Evolutionary conservation across 1,284 basidiomycete species (phyloP).

Genomic region (Puccinia polysora): DNA sequence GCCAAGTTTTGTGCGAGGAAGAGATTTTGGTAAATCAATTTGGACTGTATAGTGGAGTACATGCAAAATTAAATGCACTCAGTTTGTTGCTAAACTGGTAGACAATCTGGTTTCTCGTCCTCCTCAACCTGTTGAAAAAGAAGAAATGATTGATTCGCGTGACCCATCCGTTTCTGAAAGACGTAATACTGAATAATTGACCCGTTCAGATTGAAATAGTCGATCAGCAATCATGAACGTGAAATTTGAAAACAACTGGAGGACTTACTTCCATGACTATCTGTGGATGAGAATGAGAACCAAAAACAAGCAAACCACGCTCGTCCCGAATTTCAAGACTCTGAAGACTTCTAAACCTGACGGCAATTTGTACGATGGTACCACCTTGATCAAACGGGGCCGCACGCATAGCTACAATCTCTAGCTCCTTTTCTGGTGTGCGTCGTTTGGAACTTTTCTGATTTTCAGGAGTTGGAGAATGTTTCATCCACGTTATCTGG

Average conservation of each 20-base stretch:
- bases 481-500: slow-evolving; percentile 28
- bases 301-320: slow-evolving; percentile 26
- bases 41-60: too few species aligned
- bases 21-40: too few species aligned
- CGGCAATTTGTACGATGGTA: slow-evolving; percentile 35
- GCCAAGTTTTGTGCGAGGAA: too few species aligned
- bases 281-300: slow-evolving; percentile 32
- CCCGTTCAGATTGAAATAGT: background rate
- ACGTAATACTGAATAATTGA: slow-evolving; percentile 17
- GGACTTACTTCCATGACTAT: slow-evolving; percentile 29
- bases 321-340: slow-evolving; percentile 37
- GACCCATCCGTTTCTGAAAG: background rate
- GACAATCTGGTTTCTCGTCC: background rate
- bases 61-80: too few species aligned
- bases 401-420: slow-evolving; percentile 33
- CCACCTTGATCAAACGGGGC: slow-evolving; percentile 38
- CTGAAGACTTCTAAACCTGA: slow-evolving; percentile 19
- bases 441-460: background rate
- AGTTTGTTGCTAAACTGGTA: background rate
- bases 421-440: slow-evolving; percentile 4
- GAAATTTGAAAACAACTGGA: background rate
- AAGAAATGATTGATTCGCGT: background rate
- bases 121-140: background rate
- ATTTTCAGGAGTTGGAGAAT: background rate
- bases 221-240: background rate